Percentiles rank a stretch among this genome's conserved stretches.
These are phyloP conservation scores for Candida endomychidarum DNA, from an alignment of 805 yeast species.

Conservation along the genomic window DNA sequence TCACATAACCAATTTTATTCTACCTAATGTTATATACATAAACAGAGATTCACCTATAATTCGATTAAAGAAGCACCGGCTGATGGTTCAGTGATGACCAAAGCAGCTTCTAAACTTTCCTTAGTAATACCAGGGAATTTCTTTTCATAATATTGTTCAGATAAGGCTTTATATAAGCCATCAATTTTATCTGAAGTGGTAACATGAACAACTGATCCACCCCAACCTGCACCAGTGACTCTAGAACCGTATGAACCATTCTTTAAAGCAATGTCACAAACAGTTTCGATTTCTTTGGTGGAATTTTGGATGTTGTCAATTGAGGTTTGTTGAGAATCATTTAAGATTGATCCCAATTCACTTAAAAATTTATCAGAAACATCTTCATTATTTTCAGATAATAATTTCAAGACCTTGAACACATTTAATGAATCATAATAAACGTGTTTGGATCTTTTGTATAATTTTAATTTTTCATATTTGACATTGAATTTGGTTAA, in stretches of 20 bases:
- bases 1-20: slow-evolving; percentile 9
- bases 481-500: slow-evolving; percentile 56
- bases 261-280: slow-evolving; percentile 52
- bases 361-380: slow-evolving; percentile 34
- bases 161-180: slow-evolving; percentile 42
- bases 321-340: slow-evolving; percentile 53
- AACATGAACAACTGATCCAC: slow-evolving; percentile 71
- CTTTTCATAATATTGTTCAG: slow-evolving; percentile 49
- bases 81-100: slow-evolving; percentile 56
- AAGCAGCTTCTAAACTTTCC: slow-evolving; percentile 48
- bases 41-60: too few species aligned
- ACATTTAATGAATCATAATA: slow-evolving; percentile 62
- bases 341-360: slow-evolving; percentile 55
- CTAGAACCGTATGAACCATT: slow-evolving; percentile 67
- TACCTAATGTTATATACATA: neutral
- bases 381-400: slow-evolving; percentile 23
- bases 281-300: slow-evolving; percentile 50
- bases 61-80: slow-evolving; percentile 45
- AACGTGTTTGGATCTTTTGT: slow-evolving; percentile 62
- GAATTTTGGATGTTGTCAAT: slow-evolving; percentile 50
- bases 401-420: slow-evolving; percentile 44
- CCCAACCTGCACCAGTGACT: slow-evolving; percentile 81
- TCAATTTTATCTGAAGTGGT: slow-evolving; percentile 45
- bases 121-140: slow-evolving; percentile 49
- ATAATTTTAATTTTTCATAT: slow-evolving; percentile 53